These are phyloP conservation scores for Epichloe gansuensis DNA, from an alignment of 2,329 filamentous ascomycete genomes.

Conservation along the genomic window DNA sequence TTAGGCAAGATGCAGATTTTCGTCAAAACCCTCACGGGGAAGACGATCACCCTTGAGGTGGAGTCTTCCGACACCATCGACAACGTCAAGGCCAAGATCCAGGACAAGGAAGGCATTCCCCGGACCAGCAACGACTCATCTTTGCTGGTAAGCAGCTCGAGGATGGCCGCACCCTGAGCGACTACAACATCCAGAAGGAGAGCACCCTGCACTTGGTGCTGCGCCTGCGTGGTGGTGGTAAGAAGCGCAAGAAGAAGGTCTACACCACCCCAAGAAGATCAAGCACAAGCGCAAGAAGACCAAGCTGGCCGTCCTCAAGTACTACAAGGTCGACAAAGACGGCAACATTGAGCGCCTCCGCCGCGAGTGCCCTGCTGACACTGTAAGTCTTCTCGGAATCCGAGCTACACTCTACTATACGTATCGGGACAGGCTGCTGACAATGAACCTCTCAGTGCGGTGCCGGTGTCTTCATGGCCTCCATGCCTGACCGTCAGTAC, in stretches of 20 bases:
- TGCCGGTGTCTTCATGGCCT: constrained; percentile 99
- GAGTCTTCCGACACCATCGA: constrained; percentile 99
- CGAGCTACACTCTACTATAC: neutral
- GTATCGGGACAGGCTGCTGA: neutral
- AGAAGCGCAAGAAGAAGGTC: constrained; percentile 99
- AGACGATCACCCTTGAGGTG: constrained; percentile 99
- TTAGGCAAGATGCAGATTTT: constrained; percentile 65
- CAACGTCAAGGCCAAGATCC: constrained; percentile 98
- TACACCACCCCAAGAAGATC: constrained; percentile 99
- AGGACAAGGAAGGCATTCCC: constrained; percentile 99
- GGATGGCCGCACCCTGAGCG: constrained; percentile 95
- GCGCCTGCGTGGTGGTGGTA: constrained; percentile 93
- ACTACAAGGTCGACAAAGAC: constrained; percentile 99
- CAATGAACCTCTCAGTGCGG: constrained; percentile 54
- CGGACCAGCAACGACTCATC: constrained; percentile 98
- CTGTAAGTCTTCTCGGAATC: constrained; percentile 45
- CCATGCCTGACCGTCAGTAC: constrained; percentile 99
- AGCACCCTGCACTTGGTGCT: constrained; percentile 96
- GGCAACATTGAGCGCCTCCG: constrained; percentile 99
- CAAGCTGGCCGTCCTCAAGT: constrained; percentile 99
- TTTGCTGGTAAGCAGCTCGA: constrained; percentile 99
- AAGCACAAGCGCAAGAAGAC: constrained; percentile 99
- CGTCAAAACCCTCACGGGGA: constrained; percentile 87
- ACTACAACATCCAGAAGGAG: constrained; percentile 99
- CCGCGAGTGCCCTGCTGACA: constrained; percentile 89